Evolutionary conservation across 129 eudicot species (phyloP).

Genomic region (Tagetes erecta): DNA sequence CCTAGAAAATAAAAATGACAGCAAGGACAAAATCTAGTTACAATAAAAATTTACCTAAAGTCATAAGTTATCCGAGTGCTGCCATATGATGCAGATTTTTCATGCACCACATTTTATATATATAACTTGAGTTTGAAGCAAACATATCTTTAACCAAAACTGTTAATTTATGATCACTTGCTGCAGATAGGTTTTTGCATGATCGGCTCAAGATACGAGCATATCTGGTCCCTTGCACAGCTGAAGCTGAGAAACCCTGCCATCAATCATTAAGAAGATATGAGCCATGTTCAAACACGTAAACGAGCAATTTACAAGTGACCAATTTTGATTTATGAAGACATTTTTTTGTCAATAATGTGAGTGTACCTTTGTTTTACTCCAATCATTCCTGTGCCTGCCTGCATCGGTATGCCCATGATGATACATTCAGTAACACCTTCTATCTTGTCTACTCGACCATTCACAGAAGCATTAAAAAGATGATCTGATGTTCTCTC

Average conservation of each 20-base stretch:
- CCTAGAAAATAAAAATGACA: too few relatives aligned
- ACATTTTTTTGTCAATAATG: not conserved
- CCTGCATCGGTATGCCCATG: constrained; percentile 87
- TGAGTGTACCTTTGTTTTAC: constrained; percentile 63
- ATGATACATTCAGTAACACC: constrained; percentile 96
- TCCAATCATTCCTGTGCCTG: constrained; percentile 89
- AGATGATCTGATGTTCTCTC: constrained; percentile 93
- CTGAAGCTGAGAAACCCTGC: constrained; percentile 55
- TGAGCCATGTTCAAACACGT: not conserved
- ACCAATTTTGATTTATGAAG: not conserved
- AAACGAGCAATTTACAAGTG: not conserved
- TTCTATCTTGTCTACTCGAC: constrained; percentile 88
- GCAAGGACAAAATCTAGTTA: too few relatives aligned
- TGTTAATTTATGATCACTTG: not conserved
- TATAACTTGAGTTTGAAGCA: not conserved
- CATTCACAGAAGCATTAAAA: constrained; percentile 81
- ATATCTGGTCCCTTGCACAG: constrained; percentile 42
- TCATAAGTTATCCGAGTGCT: not conserved
- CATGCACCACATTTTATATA: not conserved
- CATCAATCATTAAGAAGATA: constrained; percentile 4
- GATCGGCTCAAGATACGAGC: constrained; percentile 43
- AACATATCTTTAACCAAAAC: not conserved
- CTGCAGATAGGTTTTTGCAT: not conserved
- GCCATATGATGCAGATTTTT: not conserved
- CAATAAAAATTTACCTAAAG: not conserved